Evolutionary conservation across 805 yeast species (phyloP), one percentile per base, ranked within the genome.

Genomic region (Lipomyces mesembrius): DNA sequence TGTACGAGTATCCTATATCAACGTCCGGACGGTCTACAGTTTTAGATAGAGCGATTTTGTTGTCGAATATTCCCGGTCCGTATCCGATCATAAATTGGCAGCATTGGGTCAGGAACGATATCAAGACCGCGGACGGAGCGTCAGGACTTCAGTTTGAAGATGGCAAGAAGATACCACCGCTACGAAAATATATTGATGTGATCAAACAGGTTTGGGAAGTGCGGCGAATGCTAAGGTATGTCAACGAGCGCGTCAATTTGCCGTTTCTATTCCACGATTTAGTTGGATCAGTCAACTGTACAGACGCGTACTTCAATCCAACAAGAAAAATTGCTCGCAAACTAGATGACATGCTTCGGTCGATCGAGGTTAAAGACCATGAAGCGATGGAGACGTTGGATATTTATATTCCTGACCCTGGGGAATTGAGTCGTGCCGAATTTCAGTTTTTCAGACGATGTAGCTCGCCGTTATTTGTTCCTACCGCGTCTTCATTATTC

Each of bases 361-460:
- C 22, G 61, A 37, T 43, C 11, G 34, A 34, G 3, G 43, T 17
- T 14, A 12, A 49, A 22, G 35, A n/a, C 20, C 56, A 2, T 22
- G 39, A 25, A 11, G 57, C n/a, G 8, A 20, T 8, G 35, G 56
- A 46, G 22, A 17, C 60, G 14, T 25, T 66, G 25, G 63, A 63
- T 12, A 25, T 67, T 3, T 68, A 82, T 22, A 79, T 79, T 64
- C 79, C 80, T 72, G 72, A 72, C 76, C 12, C 80, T 75, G 65
- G 72, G 66, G 67, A 70, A 79, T 53, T 76, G 75, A 57, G 79
- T 1, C 69, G 92, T 52, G 72, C 79, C 1, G 82, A 87, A 49
- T 85, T 78, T 69, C 87, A 86, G 73, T 74, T 83, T 8, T 75
- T 87, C 62, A 74, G 82, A 9, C 78, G 92, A 22, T 83, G 88